Base-by-base conservation (phyloP, 768 basidiomycete species). In the Tremella fuciformis region DNA sequence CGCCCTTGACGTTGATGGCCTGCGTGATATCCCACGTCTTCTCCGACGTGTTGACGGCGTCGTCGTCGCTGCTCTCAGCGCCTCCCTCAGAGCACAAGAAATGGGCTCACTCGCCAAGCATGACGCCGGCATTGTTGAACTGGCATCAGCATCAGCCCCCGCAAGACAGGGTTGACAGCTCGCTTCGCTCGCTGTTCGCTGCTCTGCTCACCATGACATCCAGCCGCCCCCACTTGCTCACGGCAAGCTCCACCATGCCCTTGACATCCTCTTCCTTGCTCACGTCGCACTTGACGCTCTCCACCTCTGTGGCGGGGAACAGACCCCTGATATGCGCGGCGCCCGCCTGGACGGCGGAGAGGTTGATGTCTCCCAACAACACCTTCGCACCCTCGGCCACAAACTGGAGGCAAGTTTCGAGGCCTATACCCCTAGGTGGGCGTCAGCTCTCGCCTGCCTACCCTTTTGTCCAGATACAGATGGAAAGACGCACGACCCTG, bases 71-170 rank as follows among this genome's bases (percentile, higher is more conserved):
- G 39, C 18, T 16, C 16, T 29, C 25, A 21, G 19, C 42, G 6
- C 40, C 11, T 11, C 29, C 11, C 29, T 34, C 11, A 34, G 6
- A 34, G 6, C 6, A 34, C 4, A 34, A 34, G 19, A 21, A 42
- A 22, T 7, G 8, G 39, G 51, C 67, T 55, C 46, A 68, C 60
- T 57, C 84, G 16, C 91, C 86, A 75, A 97, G 96, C 96, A 99
- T 99, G 71, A 99, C 94, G n/a, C 94, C 93, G 85, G 74, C 91
- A 71, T 96, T 96, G 76, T 96, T 96, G 77, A 94, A 96, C 91
- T 94, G 60, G 13, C 7, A 34, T 19, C 22, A 22, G 39, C 22
- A 6, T 8, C 26, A 7, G 8, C 3, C 22, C 18, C 42, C 16
- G 16, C n/a, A 8, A 46, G 4, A 34, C 29, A 11, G 6, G 29